These are phyloP conservation scores for Caloboletus inedulis DNA, from an alignment of 1,284 basidiomycete species.

Conservation along the genomic window DNA sequence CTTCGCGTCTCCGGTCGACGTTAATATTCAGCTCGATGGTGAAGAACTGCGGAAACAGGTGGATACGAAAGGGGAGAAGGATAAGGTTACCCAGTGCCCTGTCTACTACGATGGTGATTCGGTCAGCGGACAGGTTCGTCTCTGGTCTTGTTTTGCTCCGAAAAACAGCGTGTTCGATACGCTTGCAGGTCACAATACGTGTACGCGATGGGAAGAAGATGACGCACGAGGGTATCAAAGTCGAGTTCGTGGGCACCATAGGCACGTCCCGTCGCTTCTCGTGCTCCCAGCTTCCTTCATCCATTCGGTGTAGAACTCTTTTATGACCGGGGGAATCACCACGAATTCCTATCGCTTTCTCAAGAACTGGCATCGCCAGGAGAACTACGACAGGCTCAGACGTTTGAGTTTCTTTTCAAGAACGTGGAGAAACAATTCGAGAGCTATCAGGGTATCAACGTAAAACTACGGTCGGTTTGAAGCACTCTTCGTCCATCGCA, in stretches of 20 bases:
- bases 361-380: conserved; percentile 94
- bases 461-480: conserved; percentile 79
- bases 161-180: conserved; percentile 5
- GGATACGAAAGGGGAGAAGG: conserved; percentile 75
- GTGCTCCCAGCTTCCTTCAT: neutral
- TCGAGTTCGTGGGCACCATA: conserved; percentile 96
- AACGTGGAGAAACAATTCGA: conserved; percentile 99
- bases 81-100: conserved; percentile 79
- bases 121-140: conserved; percentile 77
- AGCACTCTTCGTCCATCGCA: neutral
- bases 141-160: neutral
- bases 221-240: conserved; percentile 95
- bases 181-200: conserved; percentile 73
- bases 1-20: conserved; percentile 88
- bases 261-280: conserved; percentile 49
- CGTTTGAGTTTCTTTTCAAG: conserved; percentile 96
- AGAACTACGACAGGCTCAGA: conserved; percentile 92
- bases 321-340: conserved; percentile 96
- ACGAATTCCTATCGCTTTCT: conserved; percentile 94
- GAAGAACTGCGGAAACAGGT: conserved; percentile 85
- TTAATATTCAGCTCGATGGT: conserved; percentile 84
- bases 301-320: conserved; percentile 64
- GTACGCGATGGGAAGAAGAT: conserved; percentile 95
- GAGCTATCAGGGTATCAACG: conserved; percentile 97
- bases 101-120: conserved; percentile 96